Evolutionary conservation across 2,329 filamentous ascomycete genomes (phyloP), one percentile per base, ranked within the genome.

Genomic region (Drechslerella stenobrocha): DNA sequence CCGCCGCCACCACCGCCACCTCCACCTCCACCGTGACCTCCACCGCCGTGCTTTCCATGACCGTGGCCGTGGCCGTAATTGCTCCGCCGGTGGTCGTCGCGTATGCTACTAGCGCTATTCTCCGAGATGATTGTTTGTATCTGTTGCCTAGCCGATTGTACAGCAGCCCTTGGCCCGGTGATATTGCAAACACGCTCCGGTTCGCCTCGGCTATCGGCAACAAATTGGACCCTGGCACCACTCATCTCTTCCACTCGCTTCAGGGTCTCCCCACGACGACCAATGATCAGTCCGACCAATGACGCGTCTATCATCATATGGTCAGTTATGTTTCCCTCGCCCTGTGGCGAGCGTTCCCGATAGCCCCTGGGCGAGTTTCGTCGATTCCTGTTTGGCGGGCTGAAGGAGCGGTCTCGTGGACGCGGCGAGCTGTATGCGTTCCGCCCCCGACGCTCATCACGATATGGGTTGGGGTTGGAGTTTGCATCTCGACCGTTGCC

Each of bases 81-180:
- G 15, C 53, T 69, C 13, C 64, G 52, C 9, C 56, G 35, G 22
- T 69, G 64, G 13, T 61, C 58, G 15, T 69, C 64, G 3, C 57
- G 53, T 11, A 67, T 64, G 26, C 64, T 64, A 15, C 65, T 63
- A 2, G 61, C 70, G 24, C 63, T 65, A 18, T 70, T 69, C 72
- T 95, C 90, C 64, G 90, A 88, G 73, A 96, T 92, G 74, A 95
- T 93, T 70, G 85, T 84, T 76, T 89, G 87, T 76, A 96, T 95
- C 70, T 90, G 88, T 13, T 84, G 81, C 77, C 89, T 91, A 24
- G 90, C 90, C 74, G 88, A 86, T 52, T 84, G 85, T 71, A 90
- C 85, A 65, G 87, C 84, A 70, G 85, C 79, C 69, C 84, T 82
- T 59, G 82, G 84, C 5, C 90, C 90, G 8, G 87, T 87, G 71